These are phyloP conservation scores for Corinectria fuckeliana DNA, from an alignment of 2,329 filamentous ascomycete species.

Conservation along the genomic window DNA sequence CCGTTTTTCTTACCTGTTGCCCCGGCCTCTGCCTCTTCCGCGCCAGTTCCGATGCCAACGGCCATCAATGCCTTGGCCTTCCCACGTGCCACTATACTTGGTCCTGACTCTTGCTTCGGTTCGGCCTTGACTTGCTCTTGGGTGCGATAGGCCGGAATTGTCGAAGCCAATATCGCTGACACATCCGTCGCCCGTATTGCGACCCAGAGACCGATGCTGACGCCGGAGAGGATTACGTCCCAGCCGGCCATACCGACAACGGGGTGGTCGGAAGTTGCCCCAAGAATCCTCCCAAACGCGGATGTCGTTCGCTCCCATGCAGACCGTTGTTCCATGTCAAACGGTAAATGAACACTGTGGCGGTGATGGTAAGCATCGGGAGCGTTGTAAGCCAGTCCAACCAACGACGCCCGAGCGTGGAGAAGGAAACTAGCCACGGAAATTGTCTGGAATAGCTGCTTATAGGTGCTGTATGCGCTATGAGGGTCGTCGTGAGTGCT, in stretches of 20 bases:
- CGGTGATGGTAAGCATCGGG: slow-evolving; percentile 56
- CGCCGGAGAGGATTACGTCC: slow-evolving; percentile 63
- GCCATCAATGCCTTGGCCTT: background rate
- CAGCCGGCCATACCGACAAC: slow-evolving; percentile 62
- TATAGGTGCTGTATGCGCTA: slow-evolving; percentile 49
- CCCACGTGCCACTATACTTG: background rate
- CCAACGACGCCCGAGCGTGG: slow-evolving; percentile 52
- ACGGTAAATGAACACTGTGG: slow-evolving; percentile 54
- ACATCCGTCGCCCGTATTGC: slow-evolving; percentile 59
- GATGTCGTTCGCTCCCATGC: slow-evolving; percentile 54
- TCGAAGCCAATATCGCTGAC: slow-evolving; percentile 53
- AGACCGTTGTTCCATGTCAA: slow-evolving; percentile 52
- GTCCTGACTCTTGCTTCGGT: background rate
- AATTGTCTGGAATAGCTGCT: slow-evolving; percentile 54
- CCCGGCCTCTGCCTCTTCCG: background rate
- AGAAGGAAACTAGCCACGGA: slow-evolving; percentile 52
- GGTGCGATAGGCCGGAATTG: slow-evolving; percentile 37
- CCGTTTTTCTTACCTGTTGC: too few species aligned
- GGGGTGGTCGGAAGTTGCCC: slow-evolving; percentile 62
- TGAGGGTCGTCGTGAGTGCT: slow-evolving; percentile 49
- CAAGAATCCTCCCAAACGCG: slow-evolving; percentile 54
- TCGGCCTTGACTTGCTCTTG: slow-evolving; percentile 28
- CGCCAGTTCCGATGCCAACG: background rate
- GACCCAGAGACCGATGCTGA: slow-evolving; percentile 64
- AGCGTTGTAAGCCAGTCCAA: slow-evolving; percentile 53